Evolutionary conservation across 768 basidiomycete genomes (phyloP), one percentile per base, ranked within the genome.

Genomic region (Serendipita vermifera): DNA sequence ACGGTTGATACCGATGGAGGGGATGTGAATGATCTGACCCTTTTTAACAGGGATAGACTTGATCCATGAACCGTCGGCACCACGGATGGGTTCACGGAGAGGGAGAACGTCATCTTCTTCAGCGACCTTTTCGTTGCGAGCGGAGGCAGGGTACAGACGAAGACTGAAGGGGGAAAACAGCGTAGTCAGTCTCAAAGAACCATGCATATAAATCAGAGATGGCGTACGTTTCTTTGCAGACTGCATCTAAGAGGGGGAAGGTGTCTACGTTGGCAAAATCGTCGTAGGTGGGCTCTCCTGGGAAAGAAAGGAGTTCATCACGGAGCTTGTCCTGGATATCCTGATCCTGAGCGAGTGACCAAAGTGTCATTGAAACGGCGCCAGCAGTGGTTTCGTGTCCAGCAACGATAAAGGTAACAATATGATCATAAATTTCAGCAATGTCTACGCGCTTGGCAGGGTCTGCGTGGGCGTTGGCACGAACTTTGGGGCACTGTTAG

Each of bases 301-400:
- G 38, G 36, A 62, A 54, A 2, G 58, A 33, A 29, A 65, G 60
- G 7, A 75, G 59, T 61, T 77, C 75, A 5, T 69, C 65, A 20
- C 72, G 71, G 0, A 77, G 67, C 17, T 62, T 60, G 29, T 66
- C 46, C 65, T 75, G 75, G 38, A 69, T 58, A 6, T 66, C 67
- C 1, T 69, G 70, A 41, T 72, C 58, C 24, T 65, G 64, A 5
- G 74, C 72, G 14, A 75, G 65, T 59, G 71, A 67, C 55, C 68
- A 67, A 5, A 77, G 60, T 3, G 71, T 68, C 62, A 71, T 73
- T 38, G 58, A 62, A 33, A 73, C 55, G 43, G 70, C 66, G 51
- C 64, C 65, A 3, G 70, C 65, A 13, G 72, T 72, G 2, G 74
- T 74, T 60, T 75, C 73, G 63, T 72, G 71, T 32, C 73, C 73